Evolutionary conservation across 2,329 filamentous ascomycete species (phyloP).

Genomic region (Monilinia aucupariae): DNA sequence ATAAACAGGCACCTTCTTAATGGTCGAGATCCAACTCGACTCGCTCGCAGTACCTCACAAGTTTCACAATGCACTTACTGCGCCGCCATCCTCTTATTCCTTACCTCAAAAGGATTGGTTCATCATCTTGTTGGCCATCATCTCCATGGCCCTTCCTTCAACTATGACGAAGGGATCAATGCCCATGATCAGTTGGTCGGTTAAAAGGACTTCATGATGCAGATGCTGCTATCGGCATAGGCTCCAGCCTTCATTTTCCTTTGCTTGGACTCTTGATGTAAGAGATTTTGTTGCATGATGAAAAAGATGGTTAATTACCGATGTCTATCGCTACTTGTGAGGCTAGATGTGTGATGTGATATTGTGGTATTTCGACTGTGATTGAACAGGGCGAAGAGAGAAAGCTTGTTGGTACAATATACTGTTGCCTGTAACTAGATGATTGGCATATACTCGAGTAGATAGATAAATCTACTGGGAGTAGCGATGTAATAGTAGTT

Average conservation of each 20-base stretch:
- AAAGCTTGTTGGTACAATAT: not conserved
- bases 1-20: not conserved
- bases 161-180: slow-evolving; percentile 8
- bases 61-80: not conserved
- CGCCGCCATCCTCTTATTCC: too few species aligned
- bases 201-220: not conserved
- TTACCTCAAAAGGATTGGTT: not conserved
- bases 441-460: not conserved
- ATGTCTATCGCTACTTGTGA: not conserved
- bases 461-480: not conserved
- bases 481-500: not conserved
- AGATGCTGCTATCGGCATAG: not conserved
- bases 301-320: not conserved
- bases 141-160: not conserved
- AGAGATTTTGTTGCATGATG: slow-evolving; percentile 3
- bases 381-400: not conserved
- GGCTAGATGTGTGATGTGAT: not conserved
- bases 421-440: not conserved
- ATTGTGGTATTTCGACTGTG: not conserved
- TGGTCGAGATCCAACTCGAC: not conserved
- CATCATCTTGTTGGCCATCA: not conserved
- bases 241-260: slow-evolving; percentile 15
- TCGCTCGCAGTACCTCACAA: too few species aligned
- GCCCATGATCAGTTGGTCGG: not conserved
- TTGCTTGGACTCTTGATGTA: not conserved